Base-by-base conservation (phyloP, 805 yeast species). In the Jamesozyma rosinii region DNA sequence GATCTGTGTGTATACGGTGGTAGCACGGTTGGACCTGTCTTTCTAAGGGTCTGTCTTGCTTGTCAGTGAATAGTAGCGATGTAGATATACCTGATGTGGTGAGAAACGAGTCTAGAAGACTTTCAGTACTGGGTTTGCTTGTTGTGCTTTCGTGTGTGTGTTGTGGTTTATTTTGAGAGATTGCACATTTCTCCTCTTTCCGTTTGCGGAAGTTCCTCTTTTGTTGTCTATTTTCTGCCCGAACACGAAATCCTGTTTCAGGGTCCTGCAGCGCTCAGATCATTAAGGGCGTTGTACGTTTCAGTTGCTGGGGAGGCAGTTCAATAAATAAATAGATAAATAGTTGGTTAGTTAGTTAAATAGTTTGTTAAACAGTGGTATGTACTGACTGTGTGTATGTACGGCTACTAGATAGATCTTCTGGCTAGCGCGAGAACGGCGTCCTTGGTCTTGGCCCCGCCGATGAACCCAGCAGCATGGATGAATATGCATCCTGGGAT, bases 401-500 rank as follows among this genome's bases (percentile, higher is more conserved):
- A 4, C 18, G 5, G 4, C 10, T 15, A 9, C 42, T 54, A 55
- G 40, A 67, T 47, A 38, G 69, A 64, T 57, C 64, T 54, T 48
- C 66, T 67, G 5, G 97, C 97, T 64, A 92, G 72, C 57, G 76
- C 65, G 45, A 87, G 60, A 13, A 81, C 97, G 27, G 84, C 83
- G 41, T 87, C 96, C 49, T 72, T 68, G 20, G 94, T 74, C 57
- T 79, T 72, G 44, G 90, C 86, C 42, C 98, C 98, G 37, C 98
- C 98, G 57, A 92, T 92, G 66, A 92, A 92, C 0, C 98, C 97
- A 35, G 95, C 85, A 36, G 97, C 96, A 55, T 92, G 98, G 45
- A 92, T 79, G 59, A 92, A 92, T 18, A 89, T 77, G 60, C 96
- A 85, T 8, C 85, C 95, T 27, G 76, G 79, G 43, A 92, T 76